A percentile compares a stretch with the other conserved stretches of the same genome.
Evolutionary conservation across 2,329 filamentous ascomycete species (phyloP).

Genomic region (Talaromyces marneffei): DNA sequence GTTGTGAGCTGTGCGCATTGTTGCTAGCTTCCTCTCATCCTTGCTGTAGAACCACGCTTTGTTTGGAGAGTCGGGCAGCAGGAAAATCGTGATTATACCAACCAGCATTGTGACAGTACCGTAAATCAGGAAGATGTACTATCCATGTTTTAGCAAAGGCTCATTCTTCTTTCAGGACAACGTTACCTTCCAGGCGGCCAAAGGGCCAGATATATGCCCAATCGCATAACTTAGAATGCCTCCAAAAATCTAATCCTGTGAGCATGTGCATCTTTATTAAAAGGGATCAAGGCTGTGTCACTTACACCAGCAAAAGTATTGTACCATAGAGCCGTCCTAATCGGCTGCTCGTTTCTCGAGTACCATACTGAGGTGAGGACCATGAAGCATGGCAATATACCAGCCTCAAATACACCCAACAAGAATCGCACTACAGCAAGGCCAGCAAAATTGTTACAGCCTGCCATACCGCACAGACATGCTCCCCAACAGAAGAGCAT

Average conservation of each 20-base stretch:
- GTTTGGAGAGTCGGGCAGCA: neutral
- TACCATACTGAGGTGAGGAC: neutral
- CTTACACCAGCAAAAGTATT: conserved; percentile 6
- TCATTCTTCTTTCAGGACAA: neutral
- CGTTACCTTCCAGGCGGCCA: neutral
- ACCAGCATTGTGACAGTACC: neutral
- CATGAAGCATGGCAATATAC: neutral
- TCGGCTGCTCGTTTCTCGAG: neutral
- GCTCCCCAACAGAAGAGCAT: conserved; percentile 7
- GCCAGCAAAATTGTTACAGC: neutral
- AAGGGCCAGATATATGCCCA: neutral
- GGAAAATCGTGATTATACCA: neutral
- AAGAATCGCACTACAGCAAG: neutral
- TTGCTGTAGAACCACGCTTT: conserved; percentile 3
- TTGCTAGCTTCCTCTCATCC: conserved; percentile 1
- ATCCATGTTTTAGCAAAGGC: neutral
- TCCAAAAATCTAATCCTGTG: neutral
- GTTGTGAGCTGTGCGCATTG: neutral
- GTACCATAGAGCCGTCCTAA: conserved; percentile 1
- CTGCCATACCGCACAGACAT: neutral
- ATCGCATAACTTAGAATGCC: conserved; percentile 1
- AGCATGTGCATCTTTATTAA: neutral
- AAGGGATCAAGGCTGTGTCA: neutral
- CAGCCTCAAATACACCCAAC: conserved; percentile 10
- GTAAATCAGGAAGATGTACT: conserved; percentile 4